Evolutionary conservation across 257 asterid genomes (phyloP).

Genomic region (Orobanche coerulescens): DNA sequence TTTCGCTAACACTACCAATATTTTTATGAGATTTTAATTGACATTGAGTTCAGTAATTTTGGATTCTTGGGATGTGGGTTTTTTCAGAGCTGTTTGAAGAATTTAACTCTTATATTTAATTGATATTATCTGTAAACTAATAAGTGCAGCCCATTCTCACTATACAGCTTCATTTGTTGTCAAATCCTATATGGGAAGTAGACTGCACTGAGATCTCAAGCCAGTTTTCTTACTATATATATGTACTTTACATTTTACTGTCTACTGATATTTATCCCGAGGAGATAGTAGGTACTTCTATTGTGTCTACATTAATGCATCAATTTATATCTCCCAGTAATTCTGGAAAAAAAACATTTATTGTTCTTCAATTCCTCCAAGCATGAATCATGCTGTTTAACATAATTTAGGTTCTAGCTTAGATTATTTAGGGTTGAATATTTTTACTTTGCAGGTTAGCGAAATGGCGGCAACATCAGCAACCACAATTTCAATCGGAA

Average conservation of each 20-base stretch:
- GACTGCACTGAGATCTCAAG: background rate
- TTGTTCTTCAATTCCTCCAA: background rate
- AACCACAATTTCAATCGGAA: slow-evolving; percentile 44
- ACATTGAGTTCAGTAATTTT: background rate
- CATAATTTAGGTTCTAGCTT: background rate
- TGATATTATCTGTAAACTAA: background rate
- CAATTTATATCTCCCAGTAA: background rate
- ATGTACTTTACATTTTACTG: background rate
- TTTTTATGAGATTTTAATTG: background rate
- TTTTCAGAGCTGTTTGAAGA: background rate
- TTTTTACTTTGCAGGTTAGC: slow-evolving; percentile 31
- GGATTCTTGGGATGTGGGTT: background rate
- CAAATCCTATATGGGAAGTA: background rate
- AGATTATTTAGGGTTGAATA: background rate
- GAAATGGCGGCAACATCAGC: slow-evolving; percentile 71
- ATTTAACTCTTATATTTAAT: background rate
- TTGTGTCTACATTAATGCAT: background rate
- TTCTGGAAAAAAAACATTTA: background rate
- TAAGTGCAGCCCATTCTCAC: background rate
- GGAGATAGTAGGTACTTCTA: background rate
- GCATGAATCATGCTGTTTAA: background rate
- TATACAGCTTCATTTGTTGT: background rate
- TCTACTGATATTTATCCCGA: background rate
- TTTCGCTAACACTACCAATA: too few relatives aligned
- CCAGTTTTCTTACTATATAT: background rate